A percentile compares a stretch with the other conserved stretches of the same genome.
Conservation (phyloP, 306 rosid genomes). For the Lathyrus aphaca region DNA sequence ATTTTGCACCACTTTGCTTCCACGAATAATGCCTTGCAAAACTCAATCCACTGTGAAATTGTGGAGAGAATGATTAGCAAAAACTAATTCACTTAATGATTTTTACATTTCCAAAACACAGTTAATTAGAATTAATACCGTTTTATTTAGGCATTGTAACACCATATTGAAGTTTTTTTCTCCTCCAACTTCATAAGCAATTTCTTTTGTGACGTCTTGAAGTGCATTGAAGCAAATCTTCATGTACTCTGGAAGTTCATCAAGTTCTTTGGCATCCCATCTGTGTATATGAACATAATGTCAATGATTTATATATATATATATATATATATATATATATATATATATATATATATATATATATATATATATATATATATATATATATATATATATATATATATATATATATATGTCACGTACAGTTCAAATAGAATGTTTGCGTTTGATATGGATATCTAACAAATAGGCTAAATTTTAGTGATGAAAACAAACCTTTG, state of each 20-base stretch:
- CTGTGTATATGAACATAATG: conserved; percentile 37
- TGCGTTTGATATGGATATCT: too few relatives aligned
- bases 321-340: too few relatives aligned
- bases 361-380: too few relatives aligned
- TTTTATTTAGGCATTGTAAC: conserved; percentile 46
- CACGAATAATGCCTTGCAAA: conserved; percentile 53
- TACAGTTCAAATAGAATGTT: too few relatives aligned
- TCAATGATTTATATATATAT: too few relatives aligned
- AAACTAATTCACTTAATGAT: background rate
- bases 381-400: too few relatives aligned
- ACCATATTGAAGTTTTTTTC: conserved; percentile 42
- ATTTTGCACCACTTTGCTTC: conserved; percentile 67
- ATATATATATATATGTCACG: too few relatives aligned
- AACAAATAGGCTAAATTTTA: too few relatives aligned
- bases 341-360: too few relatives aligned
- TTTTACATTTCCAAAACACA: background rate
- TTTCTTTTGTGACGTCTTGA: conserved; percentile 49
- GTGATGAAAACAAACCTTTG: conserved; percentile 41
- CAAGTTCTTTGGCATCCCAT: conserved; percentile 55
- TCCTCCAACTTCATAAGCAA: conserved; percentile 54
- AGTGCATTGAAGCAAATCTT: conserved; percentile 57
- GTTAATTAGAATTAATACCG: conserved; percentile 38
- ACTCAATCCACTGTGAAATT: conserved; percentile 58
- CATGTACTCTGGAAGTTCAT: conserved; percentile 58
- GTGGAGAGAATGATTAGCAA: background rate